Conservation (phyloP, 805 yeast species). For the Starmerella bacillaris region DNA sequence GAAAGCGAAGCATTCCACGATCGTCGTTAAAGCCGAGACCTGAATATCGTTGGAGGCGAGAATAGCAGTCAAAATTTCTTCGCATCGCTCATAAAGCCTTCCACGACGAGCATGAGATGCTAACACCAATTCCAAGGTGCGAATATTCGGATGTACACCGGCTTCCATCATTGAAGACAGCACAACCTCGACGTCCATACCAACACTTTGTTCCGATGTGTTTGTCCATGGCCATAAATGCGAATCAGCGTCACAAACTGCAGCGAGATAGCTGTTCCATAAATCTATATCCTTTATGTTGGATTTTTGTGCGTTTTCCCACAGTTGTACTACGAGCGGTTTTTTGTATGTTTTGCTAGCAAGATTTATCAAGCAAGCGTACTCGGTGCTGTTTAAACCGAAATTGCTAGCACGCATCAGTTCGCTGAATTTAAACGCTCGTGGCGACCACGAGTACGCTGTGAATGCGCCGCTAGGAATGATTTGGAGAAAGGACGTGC, state of each 20-base stretch:
- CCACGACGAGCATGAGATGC: constrained; percentile 19
- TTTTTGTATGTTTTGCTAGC: constrained; percentile 18
- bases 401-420: constrained; percentile 12
- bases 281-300: constrained; percentile 15
- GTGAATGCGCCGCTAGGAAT: constrained; percentile 13
- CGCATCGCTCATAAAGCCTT: constrained; percentile 11
- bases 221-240: constrained; percentile 18
- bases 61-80: constrained; percentile 14
- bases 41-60: constrained; percentile 15
- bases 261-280: constrained; percentile 23
- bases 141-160: constrained; percentile 20
- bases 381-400: constrained; percentile 15
- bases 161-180: constrained; percentile 1
- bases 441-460: constrained; percentile 15
- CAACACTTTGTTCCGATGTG: not conserved
- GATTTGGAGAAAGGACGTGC: constrained; percentile 1
- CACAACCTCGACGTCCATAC: not conserved
- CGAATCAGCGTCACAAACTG: constrained; percentile 20
- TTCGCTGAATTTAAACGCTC: constrained; percentile 12
- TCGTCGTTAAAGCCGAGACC: constrained; percentile 15
- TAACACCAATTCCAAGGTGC: constrained; percentile 21
- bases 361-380: constrained; percentile 16
- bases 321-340: constrained; percentile 13
- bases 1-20: constrained; percentile 18
- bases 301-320: constrained; percentile 21